Percentiles rank a stretch among this genome's conserved stretches.
Conservation (phyloP, 768 basidiomycete genomes). For the Pleurotus pulmonarius region DNA sequence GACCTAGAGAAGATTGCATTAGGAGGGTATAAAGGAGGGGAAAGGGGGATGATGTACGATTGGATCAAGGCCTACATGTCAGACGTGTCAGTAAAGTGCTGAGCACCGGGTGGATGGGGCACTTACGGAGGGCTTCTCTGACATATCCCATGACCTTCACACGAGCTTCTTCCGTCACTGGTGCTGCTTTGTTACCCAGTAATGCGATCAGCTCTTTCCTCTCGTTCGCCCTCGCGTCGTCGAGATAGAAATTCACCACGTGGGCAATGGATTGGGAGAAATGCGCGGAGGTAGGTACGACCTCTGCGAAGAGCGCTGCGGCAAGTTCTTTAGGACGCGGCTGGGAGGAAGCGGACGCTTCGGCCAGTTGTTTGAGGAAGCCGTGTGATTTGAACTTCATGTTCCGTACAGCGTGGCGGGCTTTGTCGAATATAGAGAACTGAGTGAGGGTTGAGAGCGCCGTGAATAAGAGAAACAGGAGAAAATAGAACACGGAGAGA, state of each 20-base stretch:
- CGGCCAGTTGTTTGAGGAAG: constrained; percentile 28
- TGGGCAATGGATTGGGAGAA: constrained; percentile 55
- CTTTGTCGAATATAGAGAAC: constrained; percentile 10
- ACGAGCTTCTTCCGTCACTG: constrained; percentile 12
- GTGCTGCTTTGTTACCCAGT: constrained; percentile 23
- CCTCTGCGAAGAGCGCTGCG: constrained; percentile 45
- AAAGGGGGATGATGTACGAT: constrained; percentile 19
- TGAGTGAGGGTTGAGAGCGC: neutral
- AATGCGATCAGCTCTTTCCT: constrained; percentile 34
- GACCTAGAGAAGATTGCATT: constrained; percentile 21
- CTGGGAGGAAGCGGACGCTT: neutral
- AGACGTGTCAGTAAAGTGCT: no score
- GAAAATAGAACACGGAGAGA: neutral
- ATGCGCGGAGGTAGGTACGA: constrained; percentile 50
- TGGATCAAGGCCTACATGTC: constrained; percentile 25
- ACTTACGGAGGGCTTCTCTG: constrained; percentile 42
- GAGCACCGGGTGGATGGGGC: no score
- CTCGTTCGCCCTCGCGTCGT: constrained; percentile 28
- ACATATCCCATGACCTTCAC: constrained; percentile 38
- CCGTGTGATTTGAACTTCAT: constrained; percentile 20
- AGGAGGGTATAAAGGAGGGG: neutral
- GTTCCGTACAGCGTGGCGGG: constrained; percentile 13
- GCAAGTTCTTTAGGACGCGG: constrained; percentile 34
- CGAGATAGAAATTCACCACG: constrained; percentile 59
- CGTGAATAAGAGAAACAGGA: no score